These are phyloP conservation scores for Oemleria cerasiformis DNA, from an alignment of 306 rosid genomes.

Conservation along the genomic window DNA sequence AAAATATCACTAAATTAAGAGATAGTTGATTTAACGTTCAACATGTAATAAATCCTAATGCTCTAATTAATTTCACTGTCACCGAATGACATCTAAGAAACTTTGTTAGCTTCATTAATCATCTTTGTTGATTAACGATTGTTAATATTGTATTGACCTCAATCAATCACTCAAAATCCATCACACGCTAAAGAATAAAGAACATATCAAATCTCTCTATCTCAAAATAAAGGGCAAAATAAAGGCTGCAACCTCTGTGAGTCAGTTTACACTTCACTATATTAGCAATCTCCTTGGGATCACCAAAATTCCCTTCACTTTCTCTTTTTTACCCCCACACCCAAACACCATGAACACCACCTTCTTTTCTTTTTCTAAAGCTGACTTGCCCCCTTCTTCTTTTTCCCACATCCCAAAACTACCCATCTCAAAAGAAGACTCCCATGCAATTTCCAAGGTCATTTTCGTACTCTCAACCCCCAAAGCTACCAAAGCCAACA, in stretches of 20 bases:
- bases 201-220: background rate
- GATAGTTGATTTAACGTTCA: too few relatives aligned
- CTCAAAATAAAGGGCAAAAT: slow-evolving; percentile 22
- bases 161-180: too few relatives aligned
- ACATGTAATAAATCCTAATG: too few relatives aligned
- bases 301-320: slow-evolving; percentile 52
- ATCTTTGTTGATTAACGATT: too few relatives aligned
- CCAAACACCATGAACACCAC: slow-evolving; percentile 28
- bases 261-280: slow-evolving; percentile 15
- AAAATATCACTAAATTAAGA: too few relatives aligned
- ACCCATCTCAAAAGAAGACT: slow-evolving; percentile 27
- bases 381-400: slow-evolving; percentile 33
- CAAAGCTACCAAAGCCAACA: slow-evolving; percentile 23
- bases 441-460: slow-evolving; percentile 5
- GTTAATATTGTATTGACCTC: too few relatives aligned
- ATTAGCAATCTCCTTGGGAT: slow-evolving; percentile 62
- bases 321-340: slow-evolving; percentile 27
- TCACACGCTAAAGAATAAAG: too few relatives aligned
- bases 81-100: too few relatives aligned
- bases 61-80: too few relatives aligned
- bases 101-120: too few relatives aligned
- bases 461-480: slow-evolving; percentile 20
- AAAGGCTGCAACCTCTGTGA: slow-evolving; percentile 38
- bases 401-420: slow-evolving; percentile 29
- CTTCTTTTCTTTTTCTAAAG: slow-evolving; percentile 66